phyloP scores from a whole-genome alignment of 352 stramenopile species.

The Phytophthora lateralis region DNA sequence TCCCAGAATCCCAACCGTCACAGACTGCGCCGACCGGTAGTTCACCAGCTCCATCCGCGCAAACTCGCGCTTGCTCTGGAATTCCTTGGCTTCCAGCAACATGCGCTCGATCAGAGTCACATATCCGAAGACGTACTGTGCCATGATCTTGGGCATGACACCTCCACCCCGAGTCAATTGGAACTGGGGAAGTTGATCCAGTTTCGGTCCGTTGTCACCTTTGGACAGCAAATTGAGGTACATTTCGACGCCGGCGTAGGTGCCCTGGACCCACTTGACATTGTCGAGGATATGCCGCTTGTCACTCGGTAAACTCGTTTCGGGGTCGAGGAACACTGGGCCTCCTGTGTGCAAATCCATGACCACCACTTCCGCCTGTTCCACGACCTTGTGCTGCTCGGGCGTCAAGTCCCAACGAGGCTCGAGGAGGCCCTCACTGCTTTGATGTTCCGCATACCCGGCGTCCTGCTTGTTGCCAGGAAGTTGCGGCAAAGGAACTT shows the following conservation, averaged over 20 bases:
- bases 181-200: constrained; percentile 27
- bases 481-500: constrained; percentile 27
- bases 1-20: constrained; percentile 51
- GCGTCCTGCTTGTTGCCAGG: constrained; percentile 28
- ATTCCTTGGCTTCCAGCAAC: constrained; percentile 45
- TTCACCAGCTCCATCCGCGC: constrained; percentile 30
- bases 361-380: constrained; percentile 19
- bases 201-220: neutral
- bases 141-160: constrained; percentile 52
- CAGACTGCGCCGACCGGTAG: constrained; percentile 48
- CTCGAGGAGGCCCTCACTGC: neutral
- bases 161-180: constrained; percentile 52
- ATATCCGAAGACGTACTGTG: constrained; percentile 60
- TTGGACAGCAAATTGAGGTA: constrained; percentile 41
- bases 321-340: constrained; percentile 35
- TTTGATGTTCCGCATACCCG: constrained; percentile 11
- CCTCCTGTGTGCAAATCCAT: constrained; percentile 38
- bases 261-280: constrained; percentile 59
- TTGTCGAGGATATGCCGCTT: constrained; percentile 37
- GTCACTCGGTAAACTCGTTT: constrained; percentile 14
- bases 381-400: constrained; percentile 26
- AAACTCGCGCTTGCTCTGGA: constrained; percentile 44
- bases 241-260: constrained; percentile 58
- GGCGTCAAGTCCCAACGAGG: constrained; percentile 23
- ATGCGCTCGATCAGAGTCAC: constrained; percentile 55